phyloP scores from a whole-genome alignment of 2,329 filamentous ascomycete genomes.

The Pseudogymnoascus sp. region DNA sequence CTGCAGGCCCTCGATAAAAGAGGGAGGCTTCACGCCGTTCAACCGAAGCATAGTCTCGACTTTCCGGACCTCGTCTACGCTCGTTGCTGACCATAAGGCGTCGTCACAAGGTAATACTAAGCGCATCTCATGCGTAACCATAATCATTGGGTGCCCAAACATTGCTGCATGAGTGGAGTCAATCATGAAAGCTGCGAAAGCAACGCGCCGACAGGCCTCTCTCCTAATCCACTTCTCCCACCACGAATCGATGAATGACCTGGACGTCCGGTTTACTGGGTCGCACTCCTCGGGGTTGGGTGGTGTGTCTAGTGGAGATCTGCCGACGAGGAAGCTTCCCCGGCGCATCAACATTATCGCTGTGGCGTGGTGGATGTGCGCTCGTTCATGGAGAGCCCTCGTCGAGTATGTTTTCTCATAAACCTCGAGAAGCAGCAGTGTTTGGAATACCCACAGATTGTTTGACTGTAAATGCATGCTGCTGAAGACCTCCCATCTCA shows the following conservation, averaged over 20 bases:
- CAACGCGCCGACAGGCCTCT: constrained; percentile 79
- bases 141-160: constrained; percentile 94
- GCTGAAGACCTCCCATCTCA: constrained; percentile 95
- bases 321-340: constrained; percentile 81
- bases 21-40: constrained; percentile 73
- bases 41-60: constrained; percentile 72
- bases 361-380: constrained; percentile 93
- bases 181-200: constrained; percentile 89
- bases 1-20: constrained; percentile 86
- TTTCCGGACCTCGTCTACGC: constrained; percentile 73
- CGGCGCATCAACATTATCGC: constrained; percentile 92
- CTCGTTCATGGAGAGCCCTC: constrained; percentile 80
- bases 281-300: constrained; percentile 51
- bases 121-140: constrained; percentile 94
- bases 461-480: constrained; percentile 82
- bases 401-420: constrained; percentile 99
- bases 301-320: constrained; percentile 78
- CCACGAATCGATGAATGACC: constrained; percentile 66
- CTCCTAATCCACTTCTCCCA: constrained; percentile 96
- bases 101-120: constrained; percentile 89
- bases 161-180: constrained; percentile 95
- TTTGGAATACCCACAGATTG: constrained; percentile 93
- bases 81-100: constrained; percentile 82
- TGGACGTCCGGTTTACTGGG: constrained; percentile 30
- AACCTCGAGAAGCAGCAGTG: constrained; percentile 76